A percentile compares a stretch with the other conserved stretches of the same genome.
phyloP scores from a whole-genome alignment of 2,329 filamentous ascomycete genomes.

The Verticillium dahliae region DNA sequence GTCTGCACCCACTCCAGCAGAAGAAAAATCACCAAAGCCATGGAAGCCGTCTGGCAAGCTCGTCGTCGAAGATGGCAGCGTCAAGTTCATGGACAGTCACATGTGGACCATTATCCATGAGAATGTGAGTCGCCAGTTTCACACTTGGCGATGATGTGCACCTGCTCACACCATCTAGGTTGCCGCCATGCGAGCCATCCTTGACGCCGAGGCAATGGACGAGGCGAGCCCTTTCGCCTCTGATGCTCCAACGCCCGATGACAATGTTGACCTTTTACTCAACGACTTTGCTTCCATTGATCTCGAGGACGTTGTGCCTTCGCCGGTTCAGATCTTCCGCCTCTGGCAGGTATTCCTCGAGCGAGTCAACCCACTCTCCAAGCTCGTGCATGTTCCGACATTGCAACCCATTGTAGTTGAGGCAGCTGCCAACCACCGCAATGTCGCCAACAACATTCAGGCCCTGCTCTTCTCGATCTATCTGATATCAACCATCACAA shows the following conservation, averaged over 20 bases:
- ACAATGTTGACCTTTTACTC: conserved; percentile 44
- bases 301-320: conserved; percentile 52
- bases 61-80: conserved; percentile 46
- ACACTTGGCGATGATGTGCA: neutral
- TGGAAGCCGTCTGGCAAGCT: conserved; percentile 47
- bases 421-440: conserved; percentile 48
- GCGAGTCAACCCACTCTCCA: conserved; percentile 68
- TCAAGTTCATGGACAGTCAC: conserved; percentile 52
- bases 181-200: conserved; percentile 48
- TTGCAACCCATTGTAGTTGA: conserved; percentile 60
- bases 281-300: conserved; percentile 30
- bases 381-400: conserved; percentile 65
- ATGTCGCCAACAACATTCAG: conserved; percentile 37
- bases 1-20: conserved; percentile 7
- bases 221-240: conserved; percentile 43
- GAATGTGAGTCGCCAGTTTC: conserved; percentile 36
- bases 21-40: conserved; percentile 15
- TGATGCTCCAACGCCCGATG: conserved; percentile 43
- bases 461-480: conserved; percentile 14
- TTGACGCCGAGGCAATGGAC: conserved; percentile 41
- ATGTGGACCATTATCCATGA: conserved; percentile 48
- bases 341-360: conserved; percentile 72
- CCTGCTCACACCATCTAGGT: neutral
- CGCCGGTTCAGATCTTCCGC: conserved; percentile 58
- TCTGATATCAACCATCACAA: conserved; percentile 10